Percentiles rank a stretch among this genome's conserved stretches.
Conservation (phyloP, 306 rosid species). For the Senna siamea region DNA sequence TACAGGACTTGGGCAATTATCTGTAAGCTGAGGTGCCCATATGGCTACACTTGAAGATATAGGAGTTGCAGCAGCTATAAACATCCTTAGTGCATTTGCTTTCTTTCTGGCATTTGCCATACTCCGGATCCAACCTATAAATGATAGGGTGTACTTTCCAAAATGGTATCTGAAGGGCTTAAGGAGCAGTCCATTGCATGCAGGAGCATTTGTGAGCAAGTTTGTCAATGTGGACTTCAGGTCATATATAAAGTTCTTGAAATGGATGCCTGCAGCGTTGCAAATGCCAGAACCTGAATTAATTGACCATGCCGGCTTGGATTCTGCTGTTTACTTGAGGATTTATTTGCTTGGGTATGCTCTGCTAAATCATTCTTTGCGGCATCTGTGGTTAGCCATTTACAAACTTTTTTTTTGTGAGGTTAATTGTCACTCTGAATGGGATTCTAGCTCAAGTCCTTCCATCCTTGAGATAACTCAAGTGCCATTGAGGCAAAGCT, state of each 20-base stretch:
- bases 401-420: neutral
- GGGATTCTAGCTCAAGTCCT: too few relatives aligned
- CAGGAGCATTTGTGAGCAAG: constrained; percentile 72
- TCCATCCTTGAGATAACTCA: too few relatives aligned
- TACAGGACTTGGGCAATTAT: constrained; percentile 44
- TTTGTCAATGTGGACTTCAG: constrained; percentile 89
- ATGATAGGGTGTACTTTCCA: constrained; percentile 96
- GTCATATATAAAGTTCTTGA: constrained; percentile 74
- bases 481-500: too few relatives aligned
- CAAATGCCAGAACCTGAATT: constrained; percentile 97
- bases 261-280: constrained; percentile 94
- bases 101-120: constrained; percentile 83
- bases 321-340: constrained; percentile 89
- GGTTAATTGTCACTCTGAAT: too few relatives aligned
- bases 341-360: constrained; percentile 88
- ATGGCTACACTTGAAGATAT: constrained; percentile 89
- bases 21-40: constrained; percentile 6
- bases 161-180: constrained; percentile 96
- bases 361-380: constrained; percentile 16
- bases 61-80: constrained; percentile 86
- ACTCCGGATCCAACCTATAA: constrained; percentile 90
- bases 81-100: constrained; percentile 73
- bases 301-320: constrained; percentile 90
- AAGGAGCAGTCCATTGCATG: constrained; percentile 72
- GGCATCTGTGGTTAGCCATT: neutral